phyloP scores from a whole-genome alignment of 805 yeast species.

The Wickerhamia fluorescens region DNA sequence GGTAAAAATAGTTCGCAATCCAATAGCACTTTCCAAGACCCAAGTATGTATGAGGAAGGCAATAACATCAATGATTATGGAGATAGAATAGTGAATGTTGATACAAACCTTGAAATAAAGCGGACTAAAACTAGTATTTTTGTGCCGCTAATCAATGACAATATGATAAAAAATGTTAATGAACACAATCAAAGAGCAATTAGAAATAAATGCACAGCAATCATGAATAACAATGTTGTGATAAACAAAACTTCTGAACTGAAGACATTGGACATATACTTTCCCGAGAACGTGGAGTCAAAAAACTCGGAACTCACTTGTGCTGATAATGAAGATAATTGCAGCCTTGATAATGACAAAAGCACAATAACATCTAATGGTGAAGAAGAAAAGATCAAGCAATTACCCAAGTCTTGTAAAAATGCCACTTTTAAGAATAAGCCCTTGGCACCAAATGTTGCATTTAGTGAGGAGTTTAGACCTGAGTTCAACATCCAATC shows the following conservation, averaged over 20 bases:
- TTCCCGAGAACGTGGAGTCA: neutral
- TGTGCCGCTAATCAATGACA: slow-evolving; percentile 13
- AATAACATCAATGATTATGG: neutral
- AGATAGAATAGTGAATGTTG: neutral
- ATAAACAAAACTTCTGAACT: neutral
- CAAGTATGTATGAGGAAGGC: slow-evolving; percentile 1
- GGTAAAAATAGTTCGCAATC: too few relatives aligned
- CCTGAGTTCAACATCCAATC: slow-evolving; percentile 51
- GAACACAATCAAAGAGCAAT: slow-evolving; percentile 15
- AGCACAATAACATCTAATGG: slow-evolving; percentile 7
- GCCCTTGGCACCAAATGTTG: slow-evolving; percentile 26
- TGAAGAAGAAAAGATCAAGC: slow-evolving; percentile 1
- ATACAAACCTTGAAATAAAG: slow-evolving; percentile 6
- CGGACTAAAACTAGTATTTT: slow-evolving; percentile 15
- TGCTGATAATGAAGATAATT: slow-evolving; percentile 5
- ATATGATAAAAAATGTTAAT: slow-evolving; percentile 10
- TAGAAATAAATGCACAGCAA: slow-evolving; percentile 14
- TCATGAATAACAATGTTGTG: slow-evolving; percentile 15
- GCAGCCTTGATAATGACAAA: slow-evolving; percentile 5
- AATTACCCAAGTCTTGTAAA: too few relatives aligned
- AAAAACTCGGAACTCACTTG: neutral
- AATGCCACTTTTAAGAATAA: slow-evolving; percentile 2
- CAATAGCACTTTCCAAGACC: slow-evolving; percentile 1
- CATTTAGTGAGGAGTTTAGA: slow-evolving; percentile 43
- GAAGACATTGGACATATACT: slow-evolving; percentile 4